Percentiles rank a stretch among this genome's conserved stretches.
phyloP scores from a whole-genome alignment of 768 basidiomycete species.

The Leccinum variicolor region DNA sequence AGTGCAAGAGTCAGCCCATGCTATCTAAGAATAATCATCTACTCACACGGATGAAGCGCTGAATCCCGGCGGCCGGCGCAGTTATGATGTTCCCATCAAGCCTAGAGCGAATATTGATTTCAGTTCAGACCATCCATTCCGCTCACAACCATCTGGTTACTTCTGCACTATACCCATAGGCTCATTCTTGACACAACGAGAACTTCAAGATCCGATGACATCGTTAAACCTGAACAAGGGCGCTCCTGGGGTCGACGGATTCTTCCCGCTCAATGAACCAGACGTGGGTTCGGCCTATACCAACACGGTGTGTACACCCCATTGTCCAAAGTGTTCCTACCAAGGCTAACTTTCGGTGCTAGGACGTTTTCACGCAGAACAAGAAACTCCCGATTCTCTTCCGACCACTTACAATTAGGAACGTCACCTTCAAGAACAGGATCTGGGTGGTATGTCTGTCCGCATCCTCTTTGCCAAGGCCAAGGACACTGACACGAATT shows the following conservation, averaged over 20 bases:
- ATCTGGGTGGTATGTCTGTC: conserved; percentile 52
- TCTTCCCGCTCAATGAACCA: conserved; percentile 59
- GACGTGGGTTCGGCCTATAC: conserved; percentile 44
- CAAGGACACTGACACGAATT: neutral
- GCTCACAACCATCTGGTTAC: neutral
- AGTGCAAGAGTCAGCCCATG: neutral
- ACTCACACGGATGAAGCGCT: neutral
- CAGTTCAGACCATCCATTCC: neutral
- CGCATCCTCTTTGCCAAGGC: neutral
- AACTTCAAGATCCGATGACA: neutral
- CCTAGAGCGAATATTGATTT: neutral
- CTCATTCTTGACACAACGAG: neutral
- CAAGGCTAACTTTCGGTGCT: neutral
- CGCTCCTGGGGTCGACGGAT: conserved; percentile 51
- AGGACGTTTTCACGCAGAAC: conserved; percentile 46
- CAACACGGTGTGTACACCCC: conserved; percentile 13
- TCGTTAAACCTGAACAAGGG: conserved; percentile 39
- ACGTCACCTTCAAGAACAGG: conserved; percentile 68
- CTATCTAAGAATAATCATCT: neutral
- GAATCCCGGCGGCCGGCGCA: neutral
- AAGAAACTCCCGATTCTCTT: conserved; percentile 56
- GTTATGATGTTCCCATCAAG: neutral
- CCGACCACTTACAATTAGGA: conserved; percentile 58
- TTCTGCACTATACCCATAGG: neutral
- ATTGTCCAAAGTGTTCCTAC: neutral